Base-by-base conservation (phyloP, 352 stramenopile species). In the Phytophthora tentaculata region DNA sequence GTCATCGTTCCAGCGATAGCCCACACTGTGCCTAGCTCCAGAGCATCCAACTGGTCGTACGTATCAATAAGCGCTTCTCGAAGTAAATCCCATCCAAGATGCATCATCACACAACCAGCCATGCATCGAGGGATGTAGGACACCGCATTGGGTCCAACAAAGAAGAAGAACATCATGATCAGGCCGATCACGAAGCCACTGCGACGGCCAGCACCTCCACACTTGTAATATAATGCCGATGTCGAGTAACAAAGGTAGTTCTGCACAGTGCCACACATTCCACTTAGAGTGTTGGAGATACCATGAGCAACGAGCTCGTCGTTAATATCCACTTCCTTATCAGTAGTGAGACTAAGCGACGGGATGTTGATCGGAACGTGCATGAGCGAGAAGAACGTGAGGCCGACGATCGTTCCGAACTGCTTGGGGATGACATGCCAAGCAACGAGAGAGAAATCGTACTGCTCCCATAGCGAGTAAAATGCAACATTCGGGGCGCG, bases 351-450 rank as follows among this genome's bases (percentile, higher is more conserved):
- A 64, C 84, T 90, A 26, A 97, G 73, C 12, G 87, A 95, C 50
- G 96, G 95, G 65, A 98, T 98, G 66, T 98, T 98, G 56, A 99
- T 98, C 0, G 96, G 96, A 37, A 98, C 96, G 73, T 98, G 92
- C 82, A 98, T 97, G 44, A 98, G 79, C 49, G 89, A 97, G 74
- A 98, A 99, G 45, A 97, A 80, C 14, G 88, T 92, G 39, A 98
- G 80, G 0, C 90, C 88, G 1, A 98, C 28, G 50, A 98, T 87
- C 22, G 86, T 94, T 35, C 83, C 83, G 16, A 80, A 73, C 50
- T 94, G 86, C 64, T 88, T 90, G 0, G 85, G 84, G 51, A 95
- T 91, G 1, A 92, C 76, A 22, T 75, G 57, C 88, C 88, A 95
- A 3, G 69, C 81, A 9, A 95, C 80, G 0, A 79, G 71, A 4